Base-by-base conservation (phyloP, 306 rosid genomes). In the Senna siamea region DNA sequence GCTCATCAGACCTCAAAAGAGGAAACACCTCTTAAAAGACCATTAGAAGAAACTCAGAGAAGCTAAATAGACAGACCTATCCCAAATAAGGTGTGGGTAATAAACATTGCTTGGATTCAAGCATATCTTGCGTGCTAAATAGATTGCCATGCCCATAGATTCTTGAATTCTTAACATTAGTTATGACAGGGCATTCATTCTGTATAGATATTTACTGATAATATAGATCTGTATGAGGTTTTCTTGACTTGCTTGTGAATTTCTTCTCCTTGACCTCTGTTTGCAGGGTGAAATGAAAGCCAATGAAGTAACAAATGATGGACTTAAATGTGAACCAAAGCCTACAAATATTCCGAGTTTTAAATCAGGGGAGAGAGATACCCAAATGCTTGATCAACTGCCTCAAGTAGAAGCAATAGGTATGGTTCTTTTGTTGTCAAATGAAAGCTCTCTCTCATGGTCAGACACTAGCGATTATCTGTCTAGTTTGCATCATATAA, bases 221-320 rank as follows among this genome's bases (percentile, higher is more conserved):
- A n/a, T 18, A 51, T 51, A 51, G 56, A 7, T 18, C 56, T 51
- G 56, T 7, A 18, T 17, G 74, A 26, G 59, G 47, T 78, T 81
- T 70, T 67, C 69, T 62, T 30, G 80, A 69, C 78, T 83, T 76
- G 20, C 48, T 41, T 84, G 66, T 59, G 64, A 75, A 17, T 70
- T 76, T 58, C 44, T 44, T 70, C 44, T 22, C n/a, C 69, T 35
- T 50, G 69, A 69, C 58, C 80, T 80, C 26, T 73, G 66, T 79
- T 81, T 83, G 54, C 84, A 93, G 97, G 92, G 89, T 74, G 95
- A 86, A 22, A 52, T 82, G 32, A 86, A 87, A 79, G 78, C 86
- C 56, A 86, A 82, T 61, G 96, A 80, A 57, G 78, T 85, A 65
- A 53, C 87, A 74, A 64, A 61, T 79, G 87, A 83, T 54, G 92